Conservation (phyloP, 352 stramenopile genomes). For the Phytophthora aleatoria region DNA sequence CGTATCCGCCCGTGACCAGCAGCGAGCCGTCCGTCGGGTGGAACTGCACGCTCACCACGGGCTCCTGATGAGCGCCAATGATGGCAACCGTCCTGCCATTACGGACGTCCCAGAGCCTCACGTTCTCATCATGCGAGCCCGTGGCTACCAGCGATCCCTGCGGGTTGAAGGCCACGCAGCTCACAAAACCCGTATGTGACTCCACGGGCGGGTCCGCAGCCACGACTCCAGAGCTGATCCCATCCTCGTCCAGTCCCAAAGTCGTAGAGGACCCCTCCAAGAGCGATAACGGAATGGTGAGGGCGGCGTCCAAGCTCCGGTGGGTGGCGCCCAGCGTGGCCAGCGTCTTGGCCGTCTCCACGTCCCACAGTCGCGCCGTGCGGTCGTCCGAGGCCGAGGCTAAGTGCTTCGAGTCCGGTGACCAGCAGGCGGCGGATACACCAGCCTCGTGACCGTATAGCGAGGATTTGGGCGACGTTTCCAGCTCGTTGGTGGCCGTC, state of each 20-base stretch:
- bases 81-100: constrained; percentile 87
- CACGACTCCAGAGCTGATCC: constrained; percentile 28
- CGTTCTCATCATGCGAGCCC: constrained; percentile 94
- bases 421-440: constrained; percentile 95
- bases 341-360: constrained; percentile 80
- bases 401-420: constrained; percentile 80
- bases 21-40: constrained; percentile 93
- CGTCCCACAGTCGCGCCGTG: constrained; percentile 95
- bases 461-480: constrained; percentile 35
- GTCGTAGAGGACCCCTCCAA: constrained; percentile 31
- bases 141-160: constrained; percentile 91
- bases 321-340: constrained; percentile 67
- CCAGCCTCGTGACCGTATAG: constrained; percentile 92
- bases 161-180: constrained; percentile 94
- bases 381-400: constrained; percentile 96
- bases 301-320: constrained; percentile 37
- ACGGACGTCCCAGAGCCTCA: constrained; percentile 96
- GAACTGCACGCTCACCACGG: constrained; percentile 94
- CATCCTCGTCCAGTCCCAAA: constrained; percentile 30
- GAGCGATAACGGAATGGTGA: constrained; percentile 33
- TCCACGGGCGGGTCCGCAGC: constrained; percentile 70
- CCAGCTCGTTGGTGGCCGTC: constrained; percentile 17
- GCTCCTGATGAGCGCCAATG: constrained; percentile 94
- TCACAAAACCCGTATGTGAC: constrained; percentile 95
- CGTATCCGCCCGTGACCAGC: constrained; percentile 84